These are phyloP conservation scores for Penicillium goetzii DNA, from an alignment of 495 filamentous ascomycete genomes.

Conservation along the genomic window DNA sequence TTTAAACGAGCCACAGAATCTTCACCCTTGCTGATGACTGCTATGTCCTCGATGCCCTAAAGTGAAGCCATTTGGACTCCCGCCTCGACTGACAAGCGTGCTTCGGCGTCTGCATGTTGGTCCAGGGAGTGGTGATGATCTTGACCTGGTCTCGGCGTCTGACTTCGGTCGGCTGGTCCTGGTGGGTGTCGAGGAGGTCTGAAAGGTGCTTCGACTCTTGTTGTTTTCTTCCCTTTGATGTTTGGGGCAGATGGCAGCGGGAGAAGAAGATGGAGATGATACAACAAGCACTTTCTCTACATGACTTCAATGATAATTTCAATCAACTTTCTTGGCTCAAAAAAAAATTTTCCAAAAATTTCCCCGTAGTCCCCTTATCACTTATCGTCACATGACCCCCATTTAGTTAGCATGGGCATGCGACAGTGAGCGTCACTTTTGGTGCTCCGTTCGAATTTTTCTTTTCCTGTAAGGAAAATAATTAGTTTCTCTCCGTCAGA, in stretches of 20 bases:
- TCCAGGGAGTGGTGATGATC: conserved; percentile 75
- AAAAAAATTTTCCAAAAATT: not conserved
- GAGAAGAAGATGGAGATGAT: not conserved
- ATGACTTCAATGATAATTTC: not conserved
- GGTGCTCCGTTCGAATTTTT: not conserved
- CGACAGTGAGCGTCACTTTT: not conserved
- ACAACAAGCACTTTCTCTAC: not conserved
- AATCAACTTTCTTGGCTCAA: not conserved
- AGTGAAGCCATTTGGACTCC: conserved; percentile 68
- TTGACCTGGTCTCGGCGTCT: conserved; percentile 61
- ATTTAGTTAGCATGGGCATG: not conserved
- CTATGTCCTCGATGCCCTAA: conserved; percentile 69
- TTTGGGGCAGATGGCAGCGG: conserved; percentile 10
- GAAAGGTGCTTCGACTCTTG: conserved; percentile 55
- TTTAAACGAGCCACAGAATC: conserved; percentile 78
- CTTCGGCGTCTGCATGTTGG: conserved; percentile 38
- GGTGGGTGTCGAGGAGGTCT: conserved; percentile 73
- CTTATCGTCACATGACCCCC: not conserved
- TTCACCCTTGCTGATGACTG: conserved; percentile 75
- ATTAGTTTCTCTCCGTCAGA: not conserved
- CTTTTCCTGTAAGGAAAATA: not conserved
- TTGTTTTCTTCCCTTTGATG: conserved; percentile 25
- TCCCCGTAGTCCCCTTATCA: not conserved
- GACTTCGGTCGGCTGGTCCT: conserved; percentile 66
- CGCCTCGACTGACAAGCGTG: conserved; percentile 51